Evolutionary conservation across 305 asterid species (phyloP), one percentile per base, ranked within the genome.

Genomic region (Rubia balearica): DNA sequence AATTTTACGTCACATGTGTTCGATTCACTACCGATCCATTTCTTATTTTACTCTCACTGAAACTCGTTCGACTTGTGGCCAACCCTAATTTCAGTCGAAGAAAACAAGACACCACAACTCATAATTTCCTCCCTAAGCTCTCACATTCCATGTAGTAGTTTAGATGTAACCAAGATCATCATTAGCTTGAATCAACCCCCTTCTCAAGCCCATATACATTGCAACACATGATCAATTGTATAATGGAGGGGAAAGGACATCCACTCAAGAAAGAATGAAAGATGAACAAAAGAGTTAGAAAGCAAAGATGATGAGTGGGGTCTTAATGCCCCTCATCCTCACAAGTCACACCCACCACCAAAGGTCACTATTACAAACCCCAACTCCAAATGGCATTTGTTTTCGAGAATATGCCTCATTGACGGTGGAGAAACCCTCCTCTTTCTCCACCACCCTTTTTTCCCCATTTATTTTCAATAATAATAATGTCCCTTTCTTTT

Each of bases 311-410:
- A 65, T 62, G 30, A 63, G 83, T 84, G 86, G 91, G 90, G 86
- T 70, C 78, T 6, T 12, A 73, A 24, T 57, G 72, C 59, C 55
- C 60, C 82, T 86, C 79, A 80, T 89, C 96, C 89, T 80, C 80
- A 84, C 69, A 85, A 75, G 75, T 78, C 84, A 81, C 73, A 73
- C 78, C 86, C 89, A 81, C 88, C 83, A 85, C 82, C 78, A 80
- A 73, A 72, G 83, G 84, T 76, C 76, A 79, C 73, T 73, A 80
- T 68, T 3, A 51, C 51, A 55, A 59, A 61, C 51, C 68, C 70
- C 56, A 19, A 33, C 38, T 51, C 57, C 22, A 69, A 45, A 8
- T 55, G 68, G 59, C 30, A 76, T 68, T 62, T 75, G 70, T 67
- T 59, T 77, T 60, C 69, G 45, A 38, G 91, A 87, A 87, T 89